Evolutionary conservation across 148 eudicot genomes (phyloP).

Genomic region (Camellia granthamiana): DNA sequence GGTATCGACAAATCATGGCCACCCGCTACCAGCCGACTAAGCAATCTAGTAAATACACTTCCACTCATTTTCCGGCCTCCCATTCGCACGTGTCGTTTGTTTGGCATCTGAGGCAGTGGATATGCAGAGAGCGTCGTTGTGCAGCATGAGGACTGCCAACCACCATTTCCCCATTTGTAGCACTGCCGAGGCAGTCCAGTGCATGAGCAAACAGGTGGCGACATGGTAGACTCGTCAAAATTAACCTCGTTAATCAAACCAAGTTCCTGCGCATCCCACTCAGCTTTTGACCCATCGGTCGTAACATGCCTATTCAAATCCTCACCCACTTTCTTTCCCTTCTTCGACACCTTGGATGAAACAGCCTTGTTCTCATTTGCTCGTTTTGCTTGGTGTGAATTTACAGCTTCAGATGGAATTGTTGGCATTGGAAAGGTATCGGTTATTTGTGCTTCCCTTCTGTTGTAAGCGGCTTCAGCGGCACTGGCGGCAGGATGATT

Average conservation of each 20-base stretch:
- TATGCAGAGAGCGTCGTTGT: slow-evolving; percentile 56
- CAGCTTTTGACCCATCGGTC: slow-evolving; percentile 48
- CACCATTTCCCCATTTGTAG: slow-evolving; percentile 87
- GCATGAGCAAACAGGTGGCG: slow-evolving; percentile 73
- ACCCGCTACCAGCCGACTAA: slow-evolving; percentile 49
- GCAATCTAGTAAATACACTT: slow-evolving; percentile 66
- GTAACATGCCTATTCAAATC: slow-evolving; percentile 54
- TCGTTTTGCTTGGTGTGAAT: slow-evolving; percentile 30
- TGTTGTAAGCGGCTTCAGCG: slow-evolving; percentile 18
- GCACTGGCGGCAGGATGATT: slow-evolving; percentile 18
- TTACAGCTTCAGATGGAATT: slow-evolving; percentile 34
- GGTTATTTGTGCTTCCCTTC: slow-evolving; percentile 27
- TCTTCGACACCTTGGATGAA: slow-evolving; percentile 23
- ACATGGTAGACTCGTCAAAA: slow-evolving; percentile 56
- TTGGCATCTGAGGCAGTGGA: slow-evolving; percentile 68
- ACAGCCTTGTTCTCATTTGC: slow-evolving; percentile 34
- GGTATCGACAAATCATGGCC: slow-evolving; percentile 67
- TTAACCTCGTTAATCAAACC: slow-evolving; percentile 43
- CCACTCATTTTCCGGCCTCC: slow-evolving; percentile 87
- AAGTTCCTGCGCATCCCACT: slow-evolving; percentile 49
- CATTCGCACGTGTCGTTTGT: slow-evolving; percentile 59
- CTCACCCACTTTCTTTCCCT: slow-evolving; percentile 36
- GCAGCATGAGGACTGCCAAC: slow-evolving; percentile 94
- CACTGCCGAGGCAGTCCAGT: slow-evolving; percentile 62
- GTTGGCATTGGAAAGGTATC: slow-evolving; percentile 45